Percentiles rank a stretch among this genome's conserved stretches.
Evolutionary conservation across 495 filamentous ascomycete species (phyloP).

Genomic region (Bryoglossum gracile): DNA sequence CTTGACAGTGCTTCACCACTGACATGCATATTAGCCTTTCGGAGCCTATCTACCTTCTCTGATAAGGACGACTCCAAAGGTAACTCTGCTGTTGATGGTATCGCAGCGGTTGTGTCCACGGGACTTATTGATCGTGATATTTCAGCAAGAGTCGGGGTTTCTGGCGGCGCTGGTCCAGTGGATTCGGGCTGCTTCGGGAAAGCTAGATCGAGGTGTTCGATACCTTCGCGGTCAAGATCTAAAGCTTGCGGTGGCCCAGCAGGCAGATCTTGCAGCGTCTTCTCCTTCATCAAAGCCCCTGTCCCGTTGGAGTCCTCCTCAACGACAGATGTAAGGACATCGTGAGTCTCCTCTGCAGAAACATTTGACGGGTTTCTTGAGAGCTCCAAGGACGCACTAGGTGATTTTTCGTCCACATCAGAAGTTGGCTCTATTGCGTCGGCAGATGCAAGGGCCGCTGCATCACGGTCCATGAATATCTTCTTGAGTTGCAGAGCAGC

Average conservation of each 20-base stretch:
- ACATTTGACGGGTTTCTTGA: slow-evolving; percentile 37
- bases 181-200: slow-evolving; percentile 36
- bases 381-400: slow-evolving; percentile 28
- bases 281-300: not conserved
- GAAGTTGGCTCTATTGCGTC: slow-evolving; percentile 45
- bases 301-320: slow-evolving; percentile 43
- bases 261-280: not conserved
- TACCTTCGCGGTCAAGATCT: slow-evolving; percentile 36
- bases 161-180: not conserved
- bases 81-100: slow-evolving; percentile 10
- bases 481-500: slow-evolving; percentile 90
- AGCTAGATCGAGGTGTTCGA: slow-evolving; percentile 69
- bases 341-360: slow-evolving; percentile 59
- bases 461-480: slow-evolving; percentile 82
- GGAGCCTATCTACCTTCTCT: slow-evolving; percentile 45
- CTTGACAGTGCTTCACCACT: not conserved
- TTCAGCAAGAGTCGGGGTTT: slow-evolving; percentile 14
- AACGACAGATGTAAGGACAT: slow-evolving; percentile 62
- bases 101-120: slow-evolving; percentile 1
- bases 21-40: slow-evolving; percentile 16
- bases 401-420: slow-evolving; percentile 38
- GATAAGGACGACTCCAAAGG: slow-evolving; percentile 30
- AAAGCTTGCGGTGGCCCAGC: slow-evolving; percentile 3
- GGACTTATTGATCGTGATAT: slow-evolving; percentile 2
- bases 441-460: slow-evolving; percentile 57